Percentiles rank a stretch among this genome's conserved stretches.
phyloP scores from a whole-genome alignment of 202 grass and related monocot species.

The Bolboschoenoplectus hybrid region DNA sequence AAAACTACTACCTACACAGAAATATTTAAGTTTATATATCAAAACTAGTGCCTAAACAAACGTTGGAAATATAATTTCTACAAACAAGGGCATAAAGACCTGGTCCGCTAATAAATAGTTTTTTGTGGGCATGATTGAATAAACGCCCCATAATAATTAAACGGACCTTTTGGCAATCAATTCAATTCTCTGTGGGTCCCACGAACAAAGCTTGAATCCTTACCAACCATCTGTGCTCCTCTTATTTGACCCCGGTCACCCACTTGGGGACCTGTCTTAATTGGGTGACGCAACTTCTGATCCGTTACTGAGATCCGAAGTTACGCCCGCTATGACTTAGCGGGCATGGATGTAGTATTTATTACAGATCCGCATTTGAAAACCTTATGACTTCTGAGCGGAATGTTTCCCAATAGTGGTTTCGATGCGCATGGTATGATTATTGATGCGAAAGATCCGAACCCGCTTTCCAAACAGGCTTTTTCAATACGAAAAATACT shows the following conservation, averaged over 20 bases:
- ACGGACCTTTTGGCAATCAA: not conserved
- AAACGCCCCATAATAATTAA: not conserved
- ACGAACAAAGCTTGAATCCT: not conserved
- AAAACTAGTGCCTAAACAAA: too few species aligned
- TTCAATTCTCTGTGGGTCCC: not conserved
- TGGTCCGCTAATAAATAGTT: not conserved
- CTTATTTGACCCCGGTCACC: constrained; percentile 20
- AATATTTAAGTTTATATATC: too few species aligned
- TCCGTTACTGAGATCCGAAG: not conserved
- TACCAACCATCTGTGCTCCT: not conserved
- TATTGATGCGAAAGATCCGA: not conserved
- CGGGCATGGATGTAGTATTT: not conserved
- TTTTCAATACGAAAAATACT: not conserved
- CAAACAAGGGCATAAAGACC: too few species aligned
- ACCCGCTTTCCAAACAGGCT: too few species aligned
- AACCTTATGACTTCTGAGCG: not conserved
- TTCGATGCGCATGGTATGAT: not conserved
- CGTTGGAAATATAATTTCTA: too few species aligned
- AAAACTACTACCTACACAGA: too few species aligned
- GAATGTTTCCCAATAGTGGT: too few species aligned
- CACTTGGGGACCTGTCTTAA: constrained; percentile 18
- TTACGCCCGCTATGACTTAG: not conserved
- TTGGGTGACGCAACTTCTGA: not conserved
- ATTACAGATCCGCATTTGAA: not conserved
- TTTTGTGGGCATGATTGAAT: not conserved